These are phyloP conservation scores for Didymella sp. DNA, from an alignment of 2,329 filamentous ascomycete species.

Conservation along the genomic window DNA sequence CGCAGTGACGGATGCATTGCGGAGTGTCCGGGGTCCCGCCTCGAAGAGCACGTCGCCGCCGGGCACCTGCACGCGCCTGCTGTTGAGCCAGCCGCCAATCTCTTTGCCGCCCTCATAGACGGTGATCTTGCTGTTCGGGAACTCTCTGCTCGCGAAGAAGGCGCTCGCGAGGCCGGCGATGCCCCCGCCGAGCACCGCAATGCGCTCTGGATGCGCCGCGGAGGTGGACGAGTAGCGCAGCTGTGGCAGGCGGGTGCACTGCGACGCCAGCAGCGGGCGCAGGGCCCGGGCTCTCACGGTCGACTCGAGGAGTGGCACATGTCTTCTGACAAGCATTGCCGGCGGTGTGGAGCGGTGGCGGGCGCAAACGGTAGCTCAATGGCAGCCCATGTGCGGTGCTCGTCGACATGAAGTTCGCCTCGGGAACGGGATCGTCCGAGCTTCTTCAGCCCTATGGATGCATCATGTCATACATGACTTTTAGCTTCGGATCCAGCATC, in stretches of 20 bases:
- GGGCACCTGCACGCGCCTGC: slow-evolving; percentile 66
- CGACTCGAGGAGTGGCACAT: slow-evolving; percentile 44
- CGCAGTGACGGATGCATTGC: slow-evolving; percentile 72
- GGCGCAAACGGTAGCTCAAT: slow-evolving; percentile 16
- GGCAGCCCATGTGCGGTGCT: slow-evolving; percentile 20
- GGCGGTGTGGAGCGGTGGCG: slow-evolving; percentile 27
- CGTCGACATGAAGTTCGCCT: slow-evolving; percentile 21
- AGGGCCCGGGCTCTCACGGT: slow-evolving; percentile 38
- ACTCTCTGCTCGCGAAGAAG: slow-evolving; percentile 74
- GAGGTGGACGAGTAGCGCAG: slow-evolving; percentile 30
- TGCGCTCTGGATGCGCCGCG: slow-evolving; percentile 43
- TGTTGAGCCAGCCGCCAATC: slow-evolving; percentile 85
- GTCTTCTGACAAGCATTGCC: slow-evolving; percentile 49
- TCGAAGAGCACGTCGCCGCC: slow-evolving; percentile 77
- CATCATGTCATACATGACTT: slow-evolving; percentile 4
- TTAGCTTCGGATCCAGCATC: not conserved
- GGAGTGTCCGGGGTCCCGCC: slow-evolving; percentile 79
- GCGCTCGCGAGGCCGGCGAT: slow-evolving; percentile 61
- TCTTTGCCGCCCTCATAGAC: slow-evolving; percentile 76
- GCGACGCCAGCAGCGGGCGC: slow-evolving; percentile 30
- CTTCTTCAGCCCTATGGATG: slow-evolving; percentile 25
- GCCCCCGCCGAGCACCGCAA: slow-evolving; percentile 61
- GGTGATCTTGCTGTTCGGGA: slow-evolving; percentile 75
- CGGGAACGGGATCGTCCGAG: slow-evolving; percentile 24
- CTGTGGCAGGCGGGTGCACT: slow-evolving; percentile 12